These are phyloP conservation scores for Leccinum barrowsii DNA, from an alignment of 768 basidiomycete species.

Conservation along the genomic window DNA sequence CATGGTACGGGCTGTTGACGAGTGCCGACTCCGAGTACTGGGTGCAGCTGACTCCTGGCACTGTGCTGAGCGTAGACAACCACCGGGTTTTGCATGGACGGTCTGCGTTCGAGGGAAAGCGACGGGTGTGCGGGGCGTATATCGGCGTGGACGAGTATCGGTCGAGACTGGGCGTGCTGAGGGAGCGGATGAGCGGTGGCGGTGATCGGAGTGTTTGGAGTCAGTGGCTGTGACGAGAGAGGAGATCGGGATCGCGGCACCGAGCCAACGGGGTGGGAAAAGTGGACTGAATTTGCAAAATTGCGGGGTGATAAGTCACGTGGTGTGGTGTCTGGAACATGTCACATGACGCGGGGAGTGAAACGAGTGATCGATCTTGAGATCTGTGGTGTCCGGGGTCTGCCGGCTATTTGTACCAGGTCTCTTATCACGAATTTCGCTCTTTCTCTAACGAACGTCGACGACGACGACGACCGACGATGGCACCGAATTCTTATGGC, in stretches of 20 bases:
- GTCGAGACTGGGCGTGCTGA: slow-evolving; percentile 69
- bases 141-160: slow-evolving; percentile 87
- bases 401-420: slow-evolving; percentile 20
- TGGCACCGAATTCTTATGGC: slow-evolving; percentile 18
- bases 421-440: slow-evolving; percentile 16
- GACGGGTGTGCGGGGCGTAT: slow-evolving; percentile 96
- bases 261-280: slow-evolving; percentile 16
- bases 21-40: slow-evolving; percentile 87
- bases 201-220: slow-evolving; percentile 59
- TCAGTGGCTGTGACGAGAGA: slow-evolving; percentile 40
- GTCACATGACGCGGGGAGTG: slow-evolving; percentile 18
- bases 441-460: neutral
- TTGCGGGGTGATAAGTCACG: slow-evolving; percentile 19
- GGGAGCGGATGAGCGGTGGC: slow-evolving; percentile 43
- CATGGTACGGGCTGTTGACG: slow-evolving; percentile 73
- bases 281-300: slow-evolving; percentile 20
- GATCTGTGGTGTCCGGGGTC: slow-evolving; percentile 21
- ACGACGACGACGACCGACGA: slow-evolving; percentile 7
- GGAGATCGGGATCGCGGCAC: slow-evolving; percentile 13
- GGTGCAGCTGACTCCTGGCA: slow-evolving; percentile 86
- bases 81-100: slow-evolving; percentile 93
- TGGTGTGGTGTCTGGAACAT: slow-evolving; percentile 13
- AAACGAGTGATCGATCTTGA: slow-evolving; percentile 14
- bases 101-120: slow-evolving; percentile 82
- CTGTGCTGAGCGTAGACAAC: slow-evolving; percentile 90